These are phyloP conservation scores for Eucalyptus pauciflora DNA, from an alignment of 345 rosid species.

Conservation along the genomic window DNA sequence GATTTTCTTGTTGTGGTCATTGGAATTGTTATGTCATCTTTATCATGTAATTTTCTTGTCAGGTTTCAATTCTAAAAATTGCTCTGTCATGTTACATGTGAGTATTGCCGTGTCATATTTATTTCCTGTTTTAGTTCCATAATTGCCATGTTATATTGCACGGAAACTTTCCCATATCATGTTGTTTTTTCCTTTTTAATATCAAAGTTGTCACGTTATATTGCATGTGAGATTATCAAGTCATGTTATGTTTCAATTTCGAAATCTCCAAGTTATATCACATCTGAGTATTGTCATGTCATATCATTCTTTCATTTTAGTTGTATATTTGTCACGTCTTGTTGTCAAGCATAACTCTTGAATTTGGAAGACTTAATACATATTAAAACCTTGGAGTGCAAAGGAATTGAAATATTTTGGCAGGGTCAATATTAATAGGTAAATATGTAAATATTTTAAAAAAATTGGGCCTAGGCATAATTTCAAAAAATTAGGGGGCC, in stretches of 20 bases:
- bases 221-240: neutral
- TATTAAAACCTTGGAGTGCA: neutral
- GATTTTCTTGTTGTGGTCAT: neutral
- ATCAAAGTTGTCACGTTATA: neutral
- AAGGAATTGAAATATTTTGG: neutral
- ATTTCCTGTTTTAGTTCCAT: neutral
- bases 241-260: neutral
- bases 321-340: too few relatives aligned
- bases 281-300: neutral
- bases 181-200: neutral
- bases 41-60: too few relatives aligned
- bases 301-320: neutral
- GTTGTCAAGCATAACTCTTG: neutral
- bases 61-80: neutral
- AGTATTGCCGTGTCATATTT: neutral
- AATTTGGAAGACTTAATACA: neutral
- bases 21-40: neutral
- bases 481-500: neutral
- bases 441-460: neutral
- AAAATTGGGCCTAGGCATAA: neutral
- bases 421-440: neutral
- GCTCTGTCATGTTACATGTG: neutral
- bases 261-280: neutral
- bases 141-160: neutral
- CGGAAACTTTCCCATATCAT: neutral